Evolutionary conservation across 306 rosid species (phyloP), one percentile per base, ranked within the genome.

Genomic region (Rosa chinensis): DNA sequence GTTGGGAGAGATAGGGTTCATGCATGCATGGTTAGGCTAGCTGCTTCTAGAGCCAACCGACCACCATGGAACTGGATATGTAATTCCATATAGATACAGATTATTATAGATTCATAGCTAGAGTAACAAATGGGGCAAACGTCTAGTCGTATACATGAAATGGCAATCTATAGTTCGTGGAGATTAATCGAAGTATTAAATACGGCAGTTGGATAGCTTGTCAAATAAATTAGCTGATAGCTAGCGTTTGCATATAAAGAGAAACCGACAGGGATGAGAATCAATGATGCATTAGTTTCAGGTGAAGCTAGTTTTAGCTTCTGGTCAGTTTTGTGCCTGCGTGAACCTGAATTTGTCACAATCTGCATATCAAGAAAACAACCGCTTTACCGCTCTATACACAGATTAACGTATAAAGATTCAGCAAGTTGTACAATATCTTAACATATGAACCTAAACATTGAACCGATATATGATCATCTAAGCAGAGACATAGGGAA

Each of bases 131-230:
- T 50, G 35, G 45, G 32, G 52, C 49, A 12, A 55, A 53, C 39
- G 45, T 39, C 7, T 13, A 20, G 68, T 32, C 68, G 68, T 6
- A 13, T 28, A 32, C 13, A 16, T 20, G 37, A 50, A 50, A 49
- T 55, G 66, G 63, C 76, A 50, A 13, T 71, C 25, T 47, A 32
- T 48, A 7, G 75, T 71, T 48, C 42, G 59, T 71, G 21, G 12
- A 47, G 58, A 47, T 5, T 18, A 7, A 40, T 73, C 20, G 20
- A 62, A 69, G 6, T 20, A 21, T 47, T 69, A 8, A 37, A 37
- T 45, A 45, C 13, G 55, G 55, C 11, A 47, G 50, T 50, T 72
- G 62, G 28, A 56, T n/a, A 25, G 8, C 75, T 72, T 50, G 47
- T 18, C 9, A 50, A 14, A 43, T 35, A 64, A 66, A 48, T 43